Base-by-base conservation (phyloP, 352 stramenopile genomes). In the Peronospora belbahrii region DNA sequence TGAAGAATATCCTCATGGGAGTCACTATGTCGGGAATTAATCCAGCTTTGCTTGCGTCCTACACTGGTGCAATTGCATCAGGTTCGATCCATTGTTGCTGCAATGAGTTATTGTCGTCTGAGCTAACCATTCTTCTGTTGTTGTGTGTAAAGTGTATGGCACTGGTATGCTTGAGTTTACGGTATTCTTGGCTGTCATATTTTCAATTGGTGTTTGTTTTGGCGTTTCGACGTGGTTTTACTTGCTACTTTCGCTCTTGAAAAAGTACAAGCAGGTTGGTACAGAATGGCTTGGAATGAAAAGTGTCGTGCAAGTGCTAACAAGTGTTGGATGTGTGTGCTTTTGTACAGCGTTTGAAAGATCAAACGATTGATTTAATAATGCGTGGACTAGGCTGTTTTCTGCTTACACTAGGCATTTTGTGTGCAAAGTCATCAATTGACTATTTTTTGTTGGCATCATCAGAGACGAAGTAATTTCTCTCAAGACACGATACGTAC, bases 151-250 rank as follows among this genome's bases (percentile, higher is more conserved):
- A 94, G 83, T 94, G 10, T 93, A 94, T 11, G 75, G 82, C 18
- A 94, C 83, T 0, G 83, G 81, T 1, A 73, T 93, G 62, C 65
- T 94, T 9, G 80, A 93, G 51, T 94, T 94, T 49, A 94, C 80
- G 15, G 32, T 93, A 11, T 74, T 85, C 43, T 58, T 94, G 28
- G 83, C 83, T 6, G 57, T 93, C 14, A 74, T 94, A n/a, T 94
- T 94, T 52, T 75, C 52, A 0, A 56, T 92, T 18, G 83, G 83
- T 30, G 81, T 93, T 36, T 87, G 73, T 52, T 88, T 75, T 20
- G 83, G 83, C 11, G 82, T 94, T 10, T 93, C 82, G 9, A 92
- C 79, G 6, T 94, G 83, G 83, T 94, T 94, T 59, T 94, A 89
- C 53, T 42, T 94, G 8, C 58, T 94, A 10, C 62, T 94, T 11